Evolutionary conservation across 192 early-diverging fungal genomes (phyloP).

Genomic region (Coemansia asiatica): DNA sequence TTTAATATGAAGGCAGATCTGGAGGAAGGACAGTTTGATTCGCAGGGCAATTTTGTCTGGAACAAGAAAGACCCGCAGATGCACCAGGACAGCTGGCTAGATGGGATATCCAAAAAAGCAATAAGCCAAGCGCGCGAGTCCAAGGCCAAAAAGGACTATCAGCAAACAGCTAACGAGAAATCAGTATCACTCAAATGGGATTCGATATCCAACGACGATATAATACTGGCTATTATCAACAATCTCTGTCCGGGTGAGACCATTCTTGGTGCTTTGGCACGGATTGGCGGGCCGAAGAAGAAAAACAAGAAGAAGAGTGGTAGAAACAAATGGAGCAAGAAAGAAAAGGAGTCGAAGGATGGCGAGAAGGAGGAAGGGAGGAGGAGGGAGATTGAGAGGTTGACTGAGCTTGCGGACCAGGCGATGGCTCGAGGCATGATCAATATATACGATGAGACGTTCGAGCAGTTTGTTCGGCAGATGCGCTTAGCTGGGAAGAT

Average conservation of each 20-base stretch:
- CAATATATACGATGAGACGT: constrained; percentile 68
- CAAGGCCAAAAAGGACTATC: constrained; percentile 24
- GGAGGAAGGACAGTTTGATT: constrained; percentile 68
- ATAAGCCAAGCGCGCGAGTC: constrained; percentile 63
- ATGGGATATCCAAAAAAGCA: constrained; percentile 59
- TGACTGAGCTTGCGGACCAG: constrained; percentile 70
- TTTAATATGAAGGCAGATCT: constrained; percentile 79
- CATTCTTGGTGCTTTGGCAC: constrained; percentile 60
- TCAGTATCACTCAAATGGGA: constrained; percentile 27
- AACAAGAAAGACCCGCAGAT: constrained; percentile 67
- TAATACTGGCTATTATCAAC: constrained; percentile 60
- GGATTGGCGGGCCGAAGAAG: constrained; percentile 56
- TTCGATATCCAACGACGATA: constrained; percentile 53
- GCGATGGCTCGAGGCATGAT: constrained; percentile 70
- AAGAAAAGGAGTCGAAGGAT: constrained; percentile 30
- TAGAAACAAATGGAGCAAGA: constrained; percentile 36
- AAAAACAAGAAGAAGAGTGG: constrained; percentile 28
- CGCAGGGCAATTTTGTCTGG: constrained; percentile 69
- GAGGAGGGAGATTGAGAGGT: constrained; percentile 57
- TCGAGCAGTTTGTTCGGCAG: constrained; percentile 65
- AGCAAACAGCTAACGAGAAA: constrained; percentile 1
- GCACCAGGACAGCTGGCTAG: constrained; percentile 73
- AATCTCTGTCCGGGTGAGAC: constrained; percentile 62
- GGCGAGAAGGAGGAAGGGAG: constrained; percentile 47
- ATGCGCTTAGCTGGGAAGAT: constrained; percentile 62